These are phyloP conservation scores for Mycena galopus DNA, from an alignment of 768 basidiomycete genomes.

Conservation along the genomic window DNA sequence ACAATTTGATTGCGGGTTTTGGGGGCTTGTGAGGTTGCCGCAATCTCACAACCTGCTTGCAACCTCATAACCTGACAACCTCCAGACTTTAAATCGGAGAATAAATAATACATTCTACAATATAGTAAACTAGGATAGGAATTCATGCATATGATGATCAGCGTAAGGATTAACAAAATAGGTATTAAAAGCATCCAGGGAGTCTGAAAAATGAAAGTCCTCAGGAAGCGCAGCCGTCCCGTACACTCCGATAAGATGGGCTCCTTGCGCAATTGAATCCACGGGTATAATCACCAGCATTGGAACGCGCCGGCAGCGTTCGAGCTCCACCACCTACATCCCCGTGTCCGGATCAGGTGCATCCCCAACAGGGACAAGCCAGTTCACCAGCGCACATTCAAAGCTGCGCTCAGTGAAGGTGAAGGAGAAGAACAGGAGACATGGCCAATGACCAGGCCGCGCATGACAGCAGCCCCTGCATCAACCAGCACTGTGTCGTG, in stretches of 20 bases:
- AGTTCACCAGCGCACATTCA: too few species aligned
- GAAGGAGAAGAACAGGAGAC: slow-evolving; percentile 47
- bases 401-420: slow-evolving; percentile 23
- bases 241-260: slow-evolving; percentile 32
- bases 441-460: slow-evolving; percentile 43
- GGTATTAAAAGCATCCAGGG: too few species aligned
- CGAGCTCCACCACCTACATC: neutral
- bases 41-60: neutral
- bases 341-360: too few species aligned
- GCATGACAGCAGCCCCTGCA: slow-evolving; percentile 27
- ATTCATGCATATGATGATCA: neutral
- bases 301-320: neutral
- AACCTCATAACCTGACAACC: too few species aligned
- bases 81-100: too few species aligned
- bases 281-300: neutral
- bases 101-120: neutral
- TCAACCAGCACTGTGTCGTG: slow-evolving; percentile 47
- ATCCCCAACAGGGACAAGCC: too few species aligned
- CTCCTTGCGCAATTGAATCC: slow-evolving; percentile 20
- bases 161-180: too few species aligned
- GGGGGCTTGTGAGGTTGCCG: neutral
- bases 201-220: slow-evolving; percentile 20
- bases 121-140: neutral
- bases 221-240: slow-evolving; percentile 15
- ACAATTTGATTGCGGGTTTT: neutral